Evolutionary conservation across 2,329 filamentous ascomycete genomes (phyloP).

Genomic region (Elsinoe perseae): DNA sequence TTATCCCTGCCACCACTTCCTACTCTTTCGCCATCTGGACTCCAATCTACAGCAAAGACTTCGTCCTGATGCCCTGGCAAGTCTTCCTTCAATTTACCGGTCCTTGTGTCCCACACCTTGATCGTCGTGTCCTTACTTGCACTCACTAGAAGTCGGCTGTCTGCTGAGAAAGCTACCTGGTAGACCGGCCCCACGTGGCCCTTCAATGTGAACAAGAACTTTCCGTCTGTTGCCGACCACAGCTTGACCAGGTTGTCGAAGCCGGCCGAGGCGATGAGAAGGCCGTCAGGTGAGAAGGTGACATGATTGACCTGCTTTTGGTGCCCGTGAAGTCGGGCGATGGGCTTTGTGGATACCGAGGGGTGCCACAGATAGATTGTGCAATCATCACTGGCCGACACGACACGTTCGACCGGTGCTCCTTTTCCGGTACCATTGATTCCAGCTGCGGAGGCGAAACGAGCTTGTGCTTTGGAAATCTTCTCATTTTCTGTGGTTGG

Average conservation of each 20-base stretch:
- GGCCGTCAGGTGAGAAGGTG: constrained; percentile 83
- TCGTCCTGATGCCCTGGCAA: constrained; percentile 86
- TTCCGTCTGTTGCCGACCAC: constrained; percentile 70
- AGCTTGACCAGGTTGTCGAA: constrained; percentile 96
- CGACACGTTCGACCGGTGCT: constrained; percentile 71
- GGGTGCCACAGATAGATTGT: constrained; percentile 97
- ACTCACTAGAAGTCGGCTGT: constrained; percentile 81
- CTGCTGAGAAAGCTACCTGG: constrained; percentile 84
- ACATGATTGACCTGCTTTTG: constrained; percentile 97
- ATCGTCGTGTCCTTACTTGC: constrained; percentile 86
- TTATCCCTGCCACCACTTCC: constrained; percentile 93
- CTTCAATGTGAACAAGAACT: constrained; percentile 77
- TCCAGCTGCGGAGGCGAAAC: constrained; percentile 78
- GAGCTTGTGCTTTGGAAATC: constrained; percentile 64
- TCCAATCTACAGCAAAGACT: constrained; percentile 93
- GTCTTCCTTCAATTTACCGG: constrained; percentile 72
- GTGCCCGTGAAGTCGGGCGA: constrained; percentile 84
- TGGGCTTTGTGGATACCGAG: constrained; percentile 65
- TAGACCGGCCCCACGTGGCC: constrained; percentile 91
- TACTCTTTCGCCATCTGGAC: constrained; percentile 78
- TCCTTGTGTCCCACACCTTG: constrained; percentile 88
- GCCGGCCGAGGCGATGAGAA: constrained; percentile 75
- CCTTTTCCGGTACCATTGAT: constrained; percentile 48
- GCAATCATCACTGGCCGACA: constrained; percentile 90
- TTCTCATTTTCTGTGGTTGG: constrained; percentile 64